phyloP scores from a whole-genome alignment of 2,329 filamentous ascomycete species.

The Claviceps sp. region DNA sequence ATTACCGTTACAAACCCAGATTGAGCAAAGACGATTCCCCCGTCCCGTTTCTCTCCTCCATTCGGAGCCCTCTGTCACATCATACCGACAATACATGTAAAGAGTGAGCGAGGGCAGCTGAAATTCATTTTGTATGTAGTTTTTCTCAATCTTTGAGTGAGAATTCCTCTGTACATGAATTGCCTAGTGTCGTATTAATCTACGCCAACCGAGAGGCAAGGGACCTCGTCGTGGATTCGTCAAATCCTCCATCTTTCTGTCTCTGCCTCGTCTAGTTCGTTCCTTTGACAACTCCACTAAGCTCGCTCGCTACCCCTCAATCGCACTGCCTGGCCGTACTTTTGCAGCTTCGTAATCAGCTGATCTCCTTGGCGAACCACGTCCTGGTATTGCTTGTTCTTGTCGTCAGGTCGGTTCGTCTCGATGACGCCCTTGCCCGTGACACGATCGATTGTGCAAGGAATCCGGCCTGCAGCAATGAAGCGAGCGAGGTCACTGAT shows the following conservation, averaged over 20 bases:
- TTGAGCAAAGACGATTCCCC: no score
- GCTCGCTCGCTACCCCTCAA: slow-evolving; percentile 89
- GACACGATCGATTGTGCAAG: slow-evolving; percentile 95
- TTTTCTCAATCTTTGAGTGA: not conserved
- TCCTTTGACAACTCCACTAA: slow-evolving; percentile 24
- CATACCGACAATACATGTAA: not conserved
- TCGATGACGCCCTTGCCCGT: slow-evolving; percentile 94
- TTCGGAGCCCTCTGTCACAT: not conserved
- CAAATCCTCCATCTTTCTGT: not conserved
- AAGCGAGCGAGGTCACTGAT: slow-evolving; percentile 85
- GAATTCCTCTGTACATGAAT: not conserved
- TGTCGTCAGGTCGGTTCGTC: slow-evolving; percentile 94
- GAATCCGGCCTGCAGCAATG: slow-evolving; percentile 85
- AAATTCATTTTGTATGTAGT: not conserved
- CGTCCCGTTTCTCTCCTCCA: not conserved
- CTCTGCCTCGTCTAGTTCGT: not conserved
- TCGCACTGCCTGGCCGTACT: slow-evolving; percentile 94
- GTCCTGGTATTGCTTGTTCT: slow-evolving; percentile 99
- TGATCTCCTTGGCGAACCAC: slow-evolving; percentile 96
- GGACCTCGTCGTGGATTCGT: not conserved
- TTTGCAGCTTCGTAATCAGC: slow-evolving; percentile 96
- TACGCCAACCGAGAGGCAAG: no score
- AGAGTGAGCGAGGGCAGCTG: not conserved
- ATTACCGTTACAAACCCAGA: no score
- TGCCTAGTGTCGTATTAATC: not conserved